These are phyloP conservation scores for Nothophoma quercina DNA, from an alignment of 2,329 filamentous ascomycete species.

Conservation along the genomic window DNA sequence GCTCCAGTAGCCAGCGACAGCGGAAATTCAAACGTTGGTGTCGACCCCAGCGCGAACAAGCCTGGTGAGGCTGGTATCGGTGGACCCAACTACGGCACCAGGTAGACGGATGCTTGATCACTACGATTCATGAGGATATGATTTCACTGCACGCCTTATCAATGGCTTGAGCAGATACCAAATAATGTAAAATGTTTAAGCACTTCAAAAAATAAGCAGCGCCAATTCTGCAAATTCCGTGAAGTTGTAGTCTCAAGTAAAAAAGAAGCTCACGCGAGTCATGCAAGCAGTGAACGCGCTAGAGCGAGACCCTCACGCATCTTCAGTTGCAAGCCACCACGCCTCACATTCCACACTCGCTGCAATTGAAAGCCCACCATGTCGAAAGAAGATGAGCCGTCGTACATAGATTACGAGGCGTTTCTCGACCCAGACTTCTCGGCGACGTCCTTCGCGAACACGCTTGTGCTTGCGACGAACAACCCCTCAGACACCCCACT, in stretches of 20 bases:
- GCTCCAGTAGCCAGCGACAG: conserved; percentile 26
- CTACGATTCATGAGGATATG: not conserved
- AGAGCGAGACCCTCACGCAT: conserved; percentile 11
- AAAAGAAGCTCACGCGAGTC: conserved; percentile 18
- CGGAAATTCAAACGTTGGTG: conserved; percentile 27
- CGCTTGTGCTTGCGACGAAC: conserved; percentile 87
- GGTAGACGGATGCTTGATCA: not conserved
- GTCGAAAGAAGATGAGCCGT: conserved; percentile 63
- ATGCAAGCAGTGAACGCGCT: conserved; percentile 11
- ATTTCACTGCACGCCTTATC: not conserved
- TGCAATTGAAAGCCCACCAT: conserved; percentile 29
- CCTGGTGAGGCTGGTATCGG: conserved; percentile 28
- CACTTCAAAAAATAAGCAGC: not conserved
- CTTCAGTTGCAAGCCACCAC: not conserved
- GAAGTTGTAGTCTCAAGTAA: not conserved
- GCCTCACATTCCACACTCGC: not conserved
- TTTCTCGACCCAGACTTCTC: conserved; percentile 87
- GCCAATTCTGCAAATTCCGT: not conserved
- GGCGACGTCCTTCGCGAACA: conserved; percentile 83
- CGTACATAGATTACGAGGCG: conserved; percentile 95
- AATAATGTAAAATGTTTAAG: conserved; percentile 3
- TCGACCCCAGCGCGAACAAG: conserved; percentile 26
- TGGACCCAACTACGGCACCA: conserved; percentile 23
- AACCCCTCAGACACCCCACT: conserved; percentile 88
- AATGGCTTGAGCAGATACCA: not conserved